Evolutionary conservation across 768 basidiomycete genomes (phyloP).

Genomic region (Lentinula lateritia): DNA sequence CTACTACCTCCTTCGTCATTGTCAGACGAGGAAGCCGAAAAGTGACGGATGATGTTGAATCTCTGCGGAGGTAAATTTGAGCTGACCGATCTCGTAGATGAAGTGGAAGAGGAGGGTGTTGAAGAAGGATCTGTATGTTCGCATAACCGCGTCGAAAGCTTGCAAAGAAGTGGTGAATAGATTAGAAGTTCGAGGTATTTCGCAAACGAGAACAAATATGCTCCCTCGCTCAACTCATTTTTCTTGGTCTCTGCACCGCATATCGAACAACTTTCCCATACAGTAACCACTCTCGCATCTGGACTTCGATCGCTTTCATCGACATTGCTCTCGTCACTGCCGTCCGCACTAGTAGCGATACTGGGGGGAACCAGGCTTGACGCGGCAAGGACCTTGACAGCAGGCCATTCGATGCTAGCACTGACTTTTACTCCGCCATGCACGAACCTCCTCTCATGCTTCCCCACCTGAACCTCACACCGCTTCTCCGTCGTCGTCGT

Average conservation of each 20-base stretch:
- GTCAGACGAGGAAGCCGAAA: conserved; percentile 22
- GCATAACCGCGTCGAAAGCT: conserved; percentile 35
- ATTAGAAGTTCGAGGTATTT: conserved; percentile 53
- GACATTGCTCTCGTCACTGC: neutral
- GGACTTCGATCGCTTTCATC: neutral
- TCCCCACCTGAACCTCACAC: conserved; percentile 18
- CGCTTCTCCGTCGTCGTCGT: conserved; percentile 6
- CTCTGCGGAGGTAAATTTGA: neutral
- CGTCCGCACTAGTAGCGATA: neutral
- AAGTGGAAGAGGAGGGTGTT: conserved; percentile 12
- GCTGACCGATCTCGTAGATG: conserved; percentile 9
- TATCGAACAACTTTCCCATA: conserved; percentile 46
- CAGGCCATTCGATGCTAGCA: conserved; percentile 12
- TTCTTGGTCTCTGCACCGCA: conserved; percentile 33
- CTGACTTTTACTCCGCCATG: conserved; percentile 27
- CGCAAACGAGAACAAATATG: conserved; percentile 48
- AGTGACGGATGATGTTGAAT: conserved; percentile 34
- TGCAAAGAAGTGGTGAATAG: conserved; percentile 35
- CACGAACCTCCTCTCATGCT: conserved; percentile 31
- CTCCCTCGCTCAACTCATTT: conserved; percentile 38
- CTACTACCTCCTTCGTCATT: neutral
- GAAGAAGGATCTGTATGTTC: conserved; percentile 36
- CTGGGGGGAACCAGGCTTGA: neutral
- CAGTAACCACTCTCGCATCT: conserved; percentile 10
- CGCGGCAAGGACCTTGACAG: neutral